A percentile compares a stretch with the other conserved stretches of the same genome.
Conservation (phyloP, 306 rosid genomes). For the Crotalaria pallida region DNA sequence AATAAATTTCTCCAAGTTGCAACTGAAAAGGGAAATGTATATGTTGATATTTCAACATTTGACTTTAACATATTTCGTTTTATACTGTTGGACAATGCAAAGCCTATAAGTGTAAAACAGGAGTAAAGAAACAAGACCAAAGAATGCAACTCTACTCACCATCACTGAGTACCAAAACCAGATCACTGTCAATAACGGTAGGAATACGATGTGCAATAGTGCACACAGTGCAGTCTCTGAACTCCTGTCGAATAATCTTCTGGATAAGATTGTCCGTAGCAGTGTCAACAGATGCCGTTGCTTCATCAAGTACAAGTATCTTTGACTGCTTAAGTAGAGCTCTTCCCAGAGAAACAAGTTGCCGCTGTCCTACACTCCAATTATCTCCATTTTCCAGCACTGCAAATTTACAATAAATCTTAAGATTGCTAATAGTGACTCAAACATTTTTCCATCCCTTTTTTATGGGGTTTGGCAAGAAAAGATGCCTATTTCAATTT, state of each 20-base stretch:
- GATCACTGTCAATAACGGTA: slow-evolving; percentile 88
- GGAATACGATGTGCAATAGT: slow-evolving; percentile 95
- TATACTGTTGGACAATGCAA: background rate
- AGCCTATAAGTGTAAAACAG: background rate
- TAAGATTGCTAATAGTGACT: slow-evolving; percentile 1
- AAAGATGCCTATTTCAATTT: background rate
- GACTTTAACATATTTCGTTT: background rate
- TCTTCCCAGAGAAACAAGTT: slow-evolving; percentile 79
- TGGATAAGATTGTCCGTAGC: slow-evolving; percentile 87
- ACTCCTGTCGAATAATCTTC: slow-evolving; percentile 78
- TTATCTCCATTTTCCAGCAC: slow-evolving; percentile 92
- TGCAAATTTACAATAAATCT: slow-evolving; percentile 26
- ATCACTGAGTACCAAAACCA: slow-evolving; percentile 80
- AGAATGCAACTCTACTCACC: slow-evolving; percentile 44
- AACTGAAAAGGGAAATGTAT: background rate
- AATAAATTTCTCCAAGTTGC: background rate
- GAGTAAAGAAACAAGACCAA: background rate
- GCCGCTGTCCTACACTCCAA: slow-evolving; percentile 93
- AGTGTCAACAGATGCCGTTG: slow-evolving; percentile 84
- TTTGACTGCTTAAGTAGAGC: slow-evolving; percentile 73
- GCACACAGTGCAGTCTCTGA: slow-evolving; percentile 79
- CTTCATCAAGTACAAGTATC: slow-evolving; percentile 88
- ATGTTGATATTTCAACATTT: background rate
- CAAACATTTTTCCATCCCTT: background rate
- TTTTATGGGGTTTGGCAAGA: background rate